These are phyloP conservation scores for Priceomyces carsonii DNA, from an alignment of 805 yeast species.

Conservation along the genomic window DNA sequence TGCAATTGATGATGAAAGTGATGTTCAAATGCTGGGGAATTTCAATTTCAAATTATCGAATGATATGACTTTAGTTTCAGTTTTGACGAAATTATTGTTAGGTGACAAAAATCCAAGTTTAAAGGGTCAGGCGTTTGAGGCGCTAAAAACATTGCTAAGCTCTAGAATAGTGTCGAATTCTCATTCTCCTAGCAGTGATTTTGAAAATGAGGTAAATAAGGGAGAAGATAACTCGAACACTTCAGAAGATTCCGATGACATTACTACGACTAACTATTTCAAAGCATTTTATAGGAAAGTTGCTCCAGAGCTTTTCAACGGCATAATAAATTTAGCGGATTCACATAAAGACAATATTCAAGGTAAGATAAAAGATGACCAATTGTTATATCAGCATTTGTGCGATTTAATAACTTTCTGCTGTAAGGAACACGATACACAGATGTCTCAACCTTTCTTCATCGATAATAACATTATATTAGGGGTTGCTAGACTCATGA, in stretches of 20 bases:
- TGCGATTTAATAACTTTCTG: constrained; percentile 75
- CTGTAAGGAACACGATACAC: constrained; percentile 59
- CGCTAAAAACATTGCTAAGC: constrained; percentile 71
- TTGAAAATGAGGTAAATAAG: constrained; percentile 9
- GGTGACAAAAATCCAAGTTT: constrained; percentile 69
- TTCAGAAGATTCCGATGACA: constrained; percentile 25
- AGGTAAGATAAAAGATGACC: constrained; percentile 26
- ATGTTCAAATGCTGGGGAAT: constrained; percentile 10
- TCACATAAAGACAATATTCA: constrained; percentile 8
- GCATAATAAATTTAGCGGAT: constrained; percentile 40
- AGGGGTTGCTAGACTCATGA: constrained; percentile 55
- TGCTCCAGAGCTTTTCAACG: constrained; percentile 57
- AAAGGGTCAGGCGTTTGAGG: constrained; percentile 82
- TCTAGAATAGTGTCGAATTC: constrained; percentile 41
- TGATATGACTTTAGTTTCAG: constrained; percentile 58
- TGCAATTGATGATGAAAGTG: constrained; percentile 11
- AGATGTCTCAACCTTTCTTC: constrained; percentile 61
- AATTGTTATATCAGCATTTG: constrained; percentile 52
- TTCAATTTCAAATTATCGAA: constrained; percentile 41
- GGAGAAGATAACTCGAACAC: constrained; percentile 2
- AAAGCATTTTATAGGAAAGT: constrained; percentile 61
- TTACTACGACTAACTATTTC: constrained; percentile 49
- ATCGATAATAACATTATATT: constrained; percentile 57
- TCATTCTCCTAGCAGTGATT: constrained; percentile 6
- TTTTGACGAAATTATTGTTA: constrained; percentile 59